Evolutionary conservation across 805 yeast genomes (phyloP), one percentile per base, ranked within the genome.

Genomic region (Wilhelminamyces savonicus): DNA sequence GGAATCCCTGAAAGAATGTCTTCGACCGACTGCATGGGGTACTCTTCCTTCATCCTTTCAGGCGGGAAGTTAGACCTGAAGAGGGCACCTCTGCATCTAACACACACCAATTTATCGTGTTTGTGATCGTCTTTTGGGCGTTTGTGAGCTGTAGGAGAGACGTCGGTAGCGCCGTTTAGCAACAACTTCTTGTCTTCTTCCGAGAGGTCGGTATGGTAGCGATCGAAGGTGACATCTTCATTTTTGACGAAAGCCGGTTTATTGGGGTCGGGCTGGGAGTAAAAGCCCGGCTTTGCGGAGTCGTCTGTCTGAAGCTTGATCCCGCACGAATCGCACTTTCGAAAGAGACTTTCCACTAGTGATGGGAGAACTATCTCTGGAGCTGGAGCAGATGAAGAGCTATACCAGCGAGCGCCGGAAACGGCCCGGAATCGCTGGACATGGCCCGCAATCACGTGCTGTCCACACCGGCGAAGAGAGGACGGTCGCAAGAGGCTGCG

Each of bases 291-390:
- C 16, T 44, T 36, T 0, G 29, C 23, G 0, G 61, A 48, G 28
- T 66, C 54, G 0, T 32, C 38, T 5, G 46, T 44, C 42, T 79
- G 85, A 13, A 78, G 50, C 7, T 40, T 39, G 6, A 76, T 54
- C 16, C 85, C 85, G 55, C 87, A 79, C 3, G 82, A 68, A 4
- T 57, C 45, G 46, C 86, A 78, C 26, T 41, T 37, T 6, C 44
- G 48, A 13, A 31, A 31, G 11, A 41, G 34, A 14, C 31, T 23
- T 20, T 40, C 40, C 3, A 39, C 41, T 3, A 43, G 21, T 22
- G 11, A 18, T 7, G n/a, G 23, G 12, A 11, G 30, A 22, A 16
- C 8, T 17, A 8, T 17, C 6, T 17, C 8, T 17, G 8, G 19
- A 17, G 8, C 8, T 8, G n/a, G n/a, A n/a, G n/a, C n/a, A n/a